phyloP scores from a whole-genome alignment of 768 basidiomycete species.

The Russula emetica region DNA sequence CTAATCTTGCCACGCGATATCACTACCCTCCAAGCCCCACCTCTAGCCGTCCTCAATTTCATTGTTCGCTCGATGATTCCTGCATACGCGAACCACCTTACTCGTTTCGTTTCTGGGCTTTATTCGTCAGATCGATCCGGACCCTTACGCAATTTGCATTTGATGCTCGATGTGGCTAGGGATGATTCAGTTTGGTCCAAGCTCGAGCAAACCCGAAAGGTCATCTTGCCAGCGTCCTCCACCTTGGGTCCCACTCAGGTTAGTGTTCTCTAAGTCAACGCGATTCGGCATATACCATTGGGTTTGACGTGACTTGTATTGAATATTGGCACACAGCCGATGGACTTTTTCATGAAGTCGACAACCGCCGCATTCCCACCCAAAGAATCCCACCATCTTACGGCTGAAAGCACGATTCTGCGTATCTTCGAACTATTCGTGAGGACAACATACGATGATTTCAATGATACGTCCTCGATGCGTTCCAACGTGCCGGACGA shows the following conservation, averaged over 20 bases:
- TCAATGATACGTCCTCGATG: background rate
- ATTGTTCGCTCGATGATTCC: constrained; percentile 19
- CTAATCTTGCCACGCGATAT: constrained; percentile 14
- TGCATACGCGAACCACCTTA: constrained; percentile 15
- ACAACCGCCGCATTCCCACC: background rate
- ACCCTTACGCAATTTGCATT: constrained; percentile 12
- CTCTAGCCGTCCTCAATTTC: constrained; percentile 6
- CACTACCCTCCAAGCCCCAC: background rate
- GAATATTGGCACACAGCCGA: constrained; percentile 24
- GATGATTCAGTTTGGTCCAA: constrained; percentile 11
- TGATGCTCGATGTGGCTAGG: constrained; percentile 13
- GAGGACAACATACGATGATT: constrained; percentile 10
- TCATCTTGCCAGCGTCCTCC: constrained; percentile 12
- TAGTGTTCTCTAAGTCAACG: constrained; percentile 17
- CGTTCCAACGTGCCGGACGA: background rate
- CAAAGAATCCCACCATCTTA: constrained; percentile 5
- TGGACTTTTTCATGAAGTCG: constrained; percentile 27
- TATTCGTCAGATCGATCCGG: constrained; percentile 16
- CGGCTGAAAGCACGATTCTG: constrained; percentile 9
- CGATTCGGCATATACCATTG: background rate
- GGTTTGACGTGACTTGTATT: constrained; percentile 15
- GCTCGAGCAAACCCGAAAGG: constrained; percentile 10
- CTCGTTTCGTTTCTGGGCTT: constrained; percentile 17
- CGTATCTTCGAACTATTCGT: constrained; percentile 24
- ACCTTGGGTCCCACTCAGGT: constrained; percentile 24